Evolutionary conservation across 345 rosid species (phyloP), one percentile per base, ranked within the genome.

Genomic region (Atalantia buxifolia): DNA sequence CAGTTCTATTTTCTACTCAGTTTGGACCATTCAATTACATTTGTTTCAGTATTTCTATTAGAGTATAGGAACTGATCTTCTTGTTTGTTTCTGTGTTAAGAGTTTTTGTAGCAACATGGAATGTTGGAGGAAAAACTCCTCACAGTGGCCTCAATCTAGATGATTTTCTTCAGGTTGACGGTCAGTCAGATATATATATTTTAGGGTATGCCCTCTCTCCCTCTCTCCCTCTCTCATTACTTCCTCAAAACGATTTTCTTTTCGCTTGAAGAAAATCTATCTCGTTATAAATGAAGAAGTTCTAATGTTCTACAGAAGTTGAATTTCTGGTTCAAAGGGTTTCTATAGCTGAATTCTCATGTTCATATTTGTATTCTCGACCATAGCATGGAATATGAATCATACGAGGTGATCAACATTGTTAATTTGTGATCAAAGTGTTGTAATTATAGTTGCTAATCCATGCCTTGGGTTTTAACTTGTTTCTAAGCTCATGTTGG

Each of bases 71-170:
- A 45, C 6, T 28, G 68, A 35, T 8, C 33, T 65, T 68, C 66
- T 55, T 63, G 40, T 56, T 50, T 35, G 53, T 70, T 71, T 86
- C 22, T 21, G 63, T 28, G 50, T 60, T 64, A 94, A 96, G 99
- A 78, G 91, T 90, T 80, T 96, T 90, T 69, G 97, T 96, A n/a
- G 94, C 95, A 1, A 96, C 99, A 78, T 96, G 99, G 99, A 96
- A 96, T 81, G 97, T 89, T 1, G 99, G 97, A 75, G 99, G 99
- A 38, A 94, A 90, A 82, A 86, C 97, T 80, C 99, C 99, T 14
- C 84, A 84, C 48, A 80, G 81, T 73, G 79, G 81, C 76, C 85
- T 92, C 77, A 86, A 88, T 85, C 88, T 96, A 45, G 97, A 94
- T 64, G 84, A 83, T 74, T 79, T 96, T 81, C 97, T 96, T 84